Conservation (phyloP, 83 land plant genomes). For the Picea abies region DNA sequence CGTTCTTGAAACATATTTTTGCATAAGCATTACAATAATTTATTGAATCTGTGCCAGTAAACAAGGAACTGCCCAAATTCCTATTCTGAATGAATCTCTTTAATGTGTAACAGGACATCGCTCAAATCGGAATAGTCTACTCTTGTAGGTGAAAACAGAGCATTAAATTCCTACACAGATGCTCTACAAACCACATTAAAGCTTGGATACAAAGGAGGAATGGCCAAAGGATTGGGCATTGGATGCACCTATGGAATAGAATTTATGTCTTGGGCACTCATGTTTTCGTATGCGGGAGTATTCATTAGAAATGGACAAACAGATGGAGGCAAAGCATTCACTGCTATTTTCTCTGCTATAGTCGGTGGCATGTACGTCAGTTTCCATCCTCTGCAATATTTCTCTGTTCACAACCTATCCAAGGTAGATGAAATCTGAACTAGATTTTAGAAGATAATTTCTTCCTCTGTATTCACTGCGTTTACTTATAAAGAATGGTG, state of each 20-base stretch:
- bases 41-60: neutral
- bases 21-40: neutral
- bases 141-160: slow-evolving; percentile 84
- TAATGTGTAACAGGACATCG: slow-evolving; percentile 45
- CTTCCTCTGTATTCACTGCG: neutral
- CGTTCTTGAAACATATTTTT: too few relatives aligned
- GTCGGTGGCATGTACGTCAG: slow-evolving; percentile 89
- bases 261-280: slow-evolving; percentile 92
- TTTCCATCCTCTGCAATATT: neutral
- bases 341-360: slow-evolving; percentile 86
- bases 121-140: slow-evolving; percentile 87
- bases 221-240: slow-evolving; percentile 88
- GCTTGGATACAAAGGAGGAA: slow-evolving; percentile 82
- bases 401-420: neutral
- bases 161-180: slow-evolving; percentile 69
- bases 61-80: neutral
- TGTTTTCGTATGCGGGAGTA: slow-evolving; percentile 95
- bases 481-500: neutral
- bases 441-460: neutral
- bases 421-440: slow-evolving; percentile 8
- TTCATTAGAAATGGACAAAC: slow-evolving; percentile 77
- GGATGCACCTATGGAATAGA: slow-evolving; percentile 91
- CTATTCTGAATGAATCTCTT: slow-evolving; percentile 14
- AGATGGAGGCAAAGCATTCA: slow-evolving; percentile 93
- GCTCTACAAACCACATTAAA: slow-evolving; percentile 70